These are phyloP conservation scores for Leucosporidium creatinivorum DNA, from an alignment of 768 basidiomycete species.

Conservation along the genomic window DNA sequence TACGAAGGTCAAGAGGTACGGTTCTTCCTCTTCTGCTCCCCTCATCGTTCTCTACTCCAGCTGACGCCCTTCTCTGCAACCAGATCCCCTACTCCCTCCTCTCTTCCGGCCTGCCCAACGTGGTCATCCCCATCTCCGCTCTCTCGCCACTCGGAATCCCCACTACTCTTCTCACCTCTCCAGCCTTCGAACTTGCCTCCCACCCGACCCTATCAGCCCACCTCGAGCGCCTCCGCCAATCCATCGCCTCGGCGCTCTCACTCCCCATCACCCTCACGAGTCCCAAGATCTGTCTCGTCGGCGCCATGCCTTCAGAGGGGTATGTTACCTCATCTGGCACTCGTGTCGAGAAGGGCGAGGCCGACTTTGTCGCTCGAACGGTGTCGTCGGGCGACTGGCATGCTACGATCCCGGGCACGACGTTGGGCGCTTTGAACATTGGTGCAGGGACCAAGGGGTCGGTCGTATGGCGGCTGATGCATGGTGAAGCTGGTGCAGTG, in stretches of 20 bases:
- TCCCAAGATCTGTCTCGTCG: constrained; percentile 27
- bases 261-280: constrained; percentile 22
- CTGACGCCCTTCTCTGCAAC: not conserved
- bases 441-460: constrained; percentile 13
- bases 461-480: constrained; percentile 9
- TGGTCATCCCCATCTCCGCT: constrained; percentile 20
- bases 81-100: constrained; percentile 28
- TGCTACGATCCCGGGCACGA: constrained; percentile 31
- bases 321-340: constrained; percentile 1
- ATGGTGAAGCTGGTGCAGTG: not conserved
- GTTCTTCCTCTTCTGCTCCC: not conserved
- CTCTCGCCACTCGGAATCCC: constrained; percentile 1
- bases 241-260: constrained; percentile 8
- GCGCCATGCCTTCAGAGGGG: not conserved
- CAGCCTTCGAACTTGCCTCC: constrained; percentile 3
- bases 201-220: constrained; percentile 3
- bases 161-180: constrained; percentile 8
- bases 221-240: constrained; percentile 19
- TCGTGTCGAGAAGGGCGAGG: not conserved
- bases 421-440: constrained; percentile 27
- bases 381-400: constrained; percentile 27
- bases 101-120: constrained; percentile 28
- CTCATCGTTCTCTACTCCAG: not conserved
- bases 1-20: constrained; percentile 10
- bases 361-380: constrained; percentile 24